A percentile compares a stretch with the other conserved stretches of the same genome.
These are phyloP conservation scores for Myxozyma vanderwaltii DNA, from an alignment of 805 yeast genomes.

Conservation along the genomic window DNA sequence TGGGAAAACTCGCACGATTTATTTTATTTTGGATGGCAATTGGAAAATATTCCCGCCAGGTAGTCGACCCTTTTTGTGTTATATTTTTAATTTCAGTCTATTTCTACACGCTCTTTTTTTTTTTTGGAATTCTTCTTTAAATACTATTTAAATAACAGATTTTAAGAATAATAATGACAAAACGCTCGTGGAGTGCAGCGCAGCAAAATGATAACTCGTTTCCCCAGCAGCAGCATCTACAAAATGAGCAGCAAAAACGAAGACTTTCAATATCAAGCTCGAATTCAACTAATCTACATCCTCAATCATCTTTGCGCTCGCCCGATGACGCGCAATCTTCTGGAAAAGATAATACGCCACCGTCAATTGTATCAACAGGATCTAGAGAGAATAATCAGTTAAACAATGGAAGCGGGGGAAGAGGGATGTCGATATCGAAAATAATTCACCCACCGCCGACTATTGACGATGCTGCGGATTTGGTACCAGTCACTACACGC, in stretches of 20 bases:
- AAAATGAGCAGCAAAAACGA: neutral
- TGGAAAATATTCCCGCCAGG: slow-evolving; percentile 6
- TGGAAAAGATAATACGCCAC: slow-evolving; percentile 8
- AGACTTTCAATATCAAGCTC: neutral
- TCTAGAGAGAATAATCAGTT: neutral
- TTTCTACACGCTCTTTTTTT: neutral
- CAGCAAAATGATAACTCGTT: neutral
- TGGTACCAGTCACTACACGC: slow-evolving; percentile 16
- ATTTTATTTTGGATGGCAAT: too few species aligned
- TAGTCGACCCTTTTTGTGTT: slow-evolving; percentile 7
- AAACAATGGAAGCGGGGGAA: neutral
- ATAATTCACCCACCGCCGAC: neutral
- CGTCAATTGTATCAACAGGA: neutral
- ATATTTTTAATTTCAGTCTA: neutral
- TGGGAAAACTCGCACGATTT: too few species aligned
- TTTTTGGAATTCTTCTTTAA: neutral
- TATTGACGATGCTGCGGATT: neutral
- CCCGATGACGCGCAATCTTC: slow-evolving; percentile 4
- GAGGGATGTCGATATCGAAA: neutral
- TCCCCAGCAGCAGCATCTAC: neutral
- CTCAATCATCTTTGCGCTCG: neutral
- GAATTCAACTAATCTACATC: neutral
- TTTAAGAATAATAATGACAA: slow-evolving; percentile 9
- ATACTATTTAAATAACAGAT: neutral
- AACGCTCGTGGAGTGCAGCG: slow-evolving; percentile 19